phyloP scores from a whole-genome alignment of 2,329 filamentous ascomycete species.

The Diplodia corticola region DNA sequence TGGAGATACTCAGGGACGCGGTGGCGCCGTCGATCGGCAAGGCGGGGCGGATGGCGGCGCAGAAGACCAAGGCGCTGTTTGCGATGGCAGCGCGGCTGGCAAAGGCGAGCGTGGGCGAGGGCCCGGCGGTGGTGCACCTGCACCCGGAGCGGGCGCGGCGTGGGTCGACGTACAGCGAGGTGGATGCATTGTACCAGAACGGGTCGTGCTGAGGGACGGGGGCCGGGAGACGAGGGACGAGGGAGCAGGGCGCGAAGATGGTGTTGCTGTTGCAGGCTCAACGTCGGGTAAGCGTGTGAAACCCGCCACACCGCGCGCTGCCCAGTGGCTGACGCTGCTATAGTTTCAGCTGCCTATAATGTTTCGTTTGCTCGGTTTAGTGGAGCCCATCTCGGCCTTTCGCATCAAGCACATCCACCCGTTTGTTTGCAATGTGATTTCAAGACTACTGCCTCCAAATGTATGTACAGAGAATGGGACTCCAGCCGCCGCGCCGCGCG shows the following conservation, averaged over 20 bases:
- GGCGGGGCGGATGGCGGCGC: constrained; percentile 1
- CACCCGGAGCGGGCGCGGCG: constrained; percentile 13
- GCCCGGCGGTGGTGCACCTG: constrained; percentile 20
- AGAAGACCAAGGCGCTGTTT: constrained; percentile 7
- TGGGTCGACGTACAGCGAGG: constrained; percentile 19
- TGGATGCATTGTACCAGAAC: constrained; percentile 22
- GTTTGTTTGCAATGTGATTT: background rate
- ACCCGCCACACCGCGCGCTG: background rate
- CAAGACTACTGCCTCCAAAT: too few species aligned
- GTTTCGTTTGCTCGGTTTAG: background rate
- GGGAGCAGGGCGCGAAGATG: too few species aligned
- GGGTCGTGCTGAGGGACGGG: background rate
- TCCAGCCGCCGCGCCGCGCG: background rate
- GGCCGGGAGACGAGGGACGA: too few species aligned
- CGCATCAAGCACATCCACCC: background rate
- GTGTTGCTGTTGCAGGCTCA: background rate
- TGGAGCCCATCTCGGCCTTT: background rate
- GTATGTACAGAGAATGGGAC: constrained; percentile 10
- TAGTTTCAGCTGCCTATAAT: background rate
- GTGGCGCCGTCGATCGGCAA: constrained; percentile 11
- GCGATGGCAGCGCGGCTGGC: constrained; percentile 10
- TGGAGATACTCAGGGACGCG: constrained; percentile 6
- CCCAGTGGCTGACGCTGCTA: constrained; percentile 1
- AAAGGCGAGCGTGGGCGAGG: constrained; percentile 22
- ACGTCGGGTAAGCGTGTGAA: background rate